phyloP scores from a whole-genome alignment of 768 basidiomycete genomes.

The Cystobasidium ongulense region DNA sequence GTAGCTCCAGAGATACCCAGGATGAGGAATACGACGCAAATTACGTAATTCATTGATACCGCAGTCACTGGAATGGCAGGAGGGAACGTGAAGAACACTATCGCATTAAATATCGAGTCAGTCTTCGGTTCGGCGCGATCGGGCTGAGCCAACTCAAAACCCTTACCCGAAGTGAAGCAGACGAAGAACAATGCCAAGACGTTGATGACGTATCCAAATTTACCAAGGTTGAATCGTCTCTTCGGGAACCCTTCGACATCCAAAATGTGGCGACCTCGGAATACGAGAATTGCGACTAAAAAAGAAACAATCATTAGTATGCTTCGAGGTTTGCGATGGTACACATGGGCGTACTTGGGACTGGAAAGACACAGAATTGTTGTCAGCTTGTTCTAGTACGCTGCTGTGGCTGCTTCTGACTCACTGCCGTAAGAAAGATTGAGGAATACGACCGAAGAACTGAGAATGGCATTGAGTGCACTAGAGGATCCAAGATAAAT shows the following conservation, averaged over 20 bases:
- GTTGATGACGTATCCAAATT: slow-evolving; percentile 33
- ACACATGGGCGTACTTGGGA: neutral
- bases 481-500: slow-evolving; percentile 36
- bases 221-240: slow-evolving; percentile 32
- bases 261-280: slow-evolving; percentile 36
- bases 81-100: slow-evolving; percentile 41
- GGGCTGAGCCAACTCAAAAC: no score
- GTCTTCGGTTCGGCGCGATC: neutral
- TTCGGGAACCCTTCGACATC: slow-evolving; percentile 36
- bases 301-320: neutral
- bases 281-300: neutral
- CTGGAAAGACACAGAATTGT: neutral
- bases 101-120: neutral
- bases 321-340: neutral
- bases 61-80: slow-evolving; percentile 31
- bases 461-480: slow-evolving; percentile 42
- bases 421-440: slow-evolving; percentile 26
- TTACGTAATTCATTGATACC: neutral
- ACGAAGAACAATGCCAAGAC: slow-evolving; percentile 37
- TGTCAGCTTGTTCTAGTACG: neutral
- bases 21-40: slow-evolving; percentile 15
- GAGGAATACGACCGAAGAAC: slow-evolving; percentile 38
- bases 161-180: slow-evolving; percentile 25
- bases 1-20: neutral
- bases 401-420: neutral